Percentiles rank a stretch among this genome's conserved stretches.
Evolutionary conservation across 495 filamentous ascomycete species (phyloP).

Genomic region (Filosporella fistucella): DNA sequence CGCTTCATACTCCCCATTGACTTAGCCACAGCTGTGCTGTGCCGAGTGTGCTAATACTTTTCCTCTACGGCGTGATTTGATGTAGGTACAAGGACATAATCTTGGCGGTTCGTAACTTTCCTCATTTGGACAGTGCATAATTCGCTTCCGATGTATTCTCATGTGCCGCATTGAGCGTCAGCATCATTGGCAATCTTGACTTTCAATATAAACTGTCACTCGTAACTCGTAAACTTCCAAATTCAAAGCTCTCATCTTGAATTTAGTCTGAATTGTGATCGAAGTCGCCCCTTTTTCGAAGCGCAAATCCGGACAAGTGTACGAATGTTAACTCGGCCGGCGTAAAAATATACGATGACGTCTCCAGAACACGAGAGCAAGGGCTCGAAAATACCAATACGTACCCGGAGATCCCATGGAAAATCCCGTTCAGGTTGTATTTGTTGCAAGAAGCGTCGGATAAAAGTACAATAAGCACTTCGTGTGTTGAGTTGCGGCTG

Average conservation of each 20-base stretch:
- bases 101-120: not conserved
- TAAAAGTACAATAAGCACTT: constrained; percentile 3
- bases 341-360: too few species aligned
- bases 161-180: too few species aligned
- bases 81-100: not conserved
- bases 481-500: not conserved
- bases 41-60: not conserved
- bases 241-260: not conserved
- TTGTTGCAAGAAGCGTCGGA: constrained; percentile 6
- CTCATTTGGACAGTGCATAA: not conserved
- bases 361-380: too few species aligned
- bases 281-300: not conserved
- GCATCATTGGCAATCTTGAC: too few species aligned
- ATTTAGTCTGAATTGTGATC: not conserved
- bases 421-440: constrained; percentile 11
- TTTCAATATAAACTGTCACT: not conserved
- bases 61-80: not conserved
- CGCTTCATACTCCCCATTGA: too few species aligned
- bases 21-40: too few species aligned
- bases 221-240: not conserved
- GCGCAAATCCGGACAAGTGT: not conserved
- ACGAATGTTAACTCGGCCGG: not conserved
- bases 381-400: not conserved
- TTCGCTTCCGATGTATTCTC: not conserved
- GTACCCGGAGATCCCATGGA: constrained; percentile 7